Percentiles rank a stretch among this genome's conserved stretches.
Evolutionary conservation across 2,329 filamentous ascomycete species (phyloP).

Genomic region (Pseudonectria foliicola): DNA sequence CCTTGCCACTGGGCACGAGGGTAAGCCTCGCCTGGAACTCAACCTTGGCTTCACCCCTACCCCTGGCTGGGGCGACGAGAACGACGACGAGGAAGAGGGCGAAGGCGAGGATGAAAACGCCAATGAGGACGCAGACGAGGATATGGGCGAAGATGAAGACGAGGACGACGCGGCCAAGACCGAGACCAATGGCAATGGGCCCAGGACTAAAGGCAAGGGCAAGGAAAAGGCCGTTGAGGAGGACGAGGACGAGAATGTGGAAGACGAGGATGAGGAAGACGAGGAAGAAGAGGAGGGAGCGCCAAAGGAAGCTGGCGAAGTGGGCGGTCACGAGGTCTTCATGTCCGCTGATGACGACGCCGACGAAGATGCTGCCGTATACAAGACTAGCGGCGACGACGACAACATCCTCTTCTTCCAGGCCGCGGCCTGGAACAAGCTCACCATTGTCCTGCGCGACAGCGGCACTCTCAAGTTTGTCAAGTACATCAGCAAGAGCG

Average conservation of each 20-base stretch:
- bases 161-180: constrained; percentile 27
- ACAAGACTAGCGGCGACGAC: constrained; percentile 72
- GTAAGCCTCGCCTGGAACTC: constrained; percentile 74
- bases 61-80: constrained; percentile 72
- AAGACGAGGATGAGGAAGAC: constrained; percentile 12
- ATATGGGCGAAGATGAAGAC: constrained; percentile 23
- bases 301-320: constrained; percentile 42
- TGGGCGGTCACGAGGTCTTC: constrained; percentile 81
- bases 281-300: constrained; percentile 22
- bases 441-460: constrained; percentile 86
- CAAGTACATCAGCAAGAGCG: constrained; percentile 83
- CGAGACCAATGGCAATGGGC: constrained; percentile 21
- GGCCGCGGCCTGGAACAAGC: constrained; percentile 72
- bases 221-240: constrained; percentile 15
- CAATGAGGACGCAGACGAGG: constrained; percentile 26
- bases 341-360: constrained; percentile 80
- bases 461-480: constrained; percentile 84
- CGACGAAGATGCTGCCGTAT: constrained; percentile 75
- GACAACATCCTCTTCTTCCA: constrained; percentile 61
- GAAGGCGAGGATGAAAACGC: constrained; percentile 26
- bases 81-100: constrained; percentile 38
- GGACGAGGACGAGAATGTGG: constrained; percentile 21
- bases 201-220: constrained; percentile 25
- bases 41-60: constrained; percentile 83
- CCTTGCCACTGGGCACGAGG: constrained; percentile 76